Percentiles rank a stretch among this genome's conserved stretches.
Conservation (phyloP, 225 moss, liverwort and hornwort genomes). For the Marchantia polymorpha region DNA sequence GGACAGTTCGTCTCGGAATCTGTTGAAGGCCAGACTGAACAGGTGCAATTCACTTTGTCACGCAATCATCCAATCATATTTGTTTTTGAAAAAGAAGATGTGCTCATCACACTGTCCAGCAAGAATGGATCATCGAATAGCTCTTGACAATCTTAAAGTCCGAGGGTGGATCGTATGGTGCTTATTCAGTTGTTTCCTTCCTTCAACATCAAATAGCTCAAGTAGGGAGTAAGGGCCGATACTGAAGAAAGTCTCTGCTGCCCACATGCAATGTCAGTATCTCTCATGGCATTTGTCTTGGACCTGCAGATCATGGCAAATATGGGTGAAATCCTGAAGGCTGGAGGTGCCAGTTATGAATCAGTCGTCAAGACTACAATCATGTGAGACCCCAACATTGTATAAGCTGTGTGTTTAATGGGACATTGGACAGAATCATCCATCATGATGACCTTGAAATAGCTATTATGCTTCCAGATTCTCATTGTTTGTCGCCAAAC, state of each 20-base stretch:
- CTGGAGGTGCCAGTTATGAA: constrained; percentile 71
- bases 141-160: too few relatives aligned
- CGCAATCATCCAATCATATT: neutral
- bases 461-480: neutral
- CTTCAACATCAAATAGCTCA: too few relatives aligned
- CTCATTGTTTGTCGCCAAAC: too few relatives aligned
- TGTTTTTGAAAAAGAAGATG: too few relatives aligned
- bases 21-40: constrained; percentile 90
- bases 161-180: too few relatives aligned
- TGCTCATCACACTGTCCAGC: too few relatives aligned
- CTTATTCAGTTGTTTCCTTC: too few relatives aligned
- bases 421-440: neutral
- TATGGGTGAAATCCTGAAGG: constrained; percentile 93
- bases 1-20: constrained; percentile 87
- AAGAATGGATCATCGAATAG: too few relatives aligned
- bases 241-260: too few relatives aligned
- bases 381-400: constrained; percentile 48
- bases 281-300: neutral
- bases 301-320: constrained; percentile 77
- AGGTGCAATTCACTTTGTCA: constrained; percentile 42
- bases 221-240: too few relatives aligned
- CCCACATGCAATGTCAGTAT: neutral
- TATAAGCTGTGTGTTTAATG: neutral
- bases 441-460: neutral
- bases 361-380: constrained; percentile 97